A percentile compares a stretch with the other conserved stretches of the same genome.
Conservation (phyloP, 805 yeast species). For the Candida broadrunensis region DNA sequence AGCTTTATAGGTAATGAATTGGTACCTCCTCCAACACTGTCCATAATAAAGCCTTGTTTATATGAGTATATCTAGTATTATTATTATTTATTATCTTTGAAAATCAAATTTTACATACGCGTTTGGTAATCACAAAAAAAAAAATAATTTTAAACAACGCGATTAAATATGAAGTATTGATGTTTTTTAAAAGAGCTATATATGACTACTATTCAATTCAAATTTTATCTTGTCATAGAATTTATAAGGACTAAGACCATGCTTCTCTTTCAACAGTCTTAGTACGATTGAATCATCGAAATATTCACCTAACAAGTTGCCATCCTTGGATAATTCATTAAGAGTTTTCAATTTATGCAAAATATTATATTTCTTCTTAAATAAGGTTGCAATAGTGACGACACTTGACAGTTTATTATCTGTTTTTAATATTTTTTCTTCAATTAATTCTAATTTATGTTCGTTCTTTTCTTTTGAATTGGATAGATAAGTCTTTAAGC, state of each 20-base stretch:
- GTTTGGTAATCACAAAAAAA: too few species aligned
- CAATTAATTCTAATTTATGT: not conserved
- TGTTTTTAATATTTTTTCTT: not conserved
- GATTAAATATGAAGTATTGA: too few species aligned
- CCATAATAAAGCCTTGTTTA: too few species aligned
- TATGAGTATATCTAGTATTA: too few species aligned
- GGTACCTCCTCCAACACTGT: not conserved
- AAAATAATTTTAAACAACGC: too few species aligned
- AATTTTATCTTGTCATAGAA: not conserved
- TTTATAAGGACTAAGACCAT: not conserved
- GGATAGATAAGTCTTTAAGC: not conserved
- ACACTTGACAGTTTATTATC: not conserved
- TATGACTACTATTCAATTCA: not conserved
- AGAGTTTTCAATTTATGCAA: not conserved
- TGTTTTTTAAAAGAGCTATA: too few species aligned
- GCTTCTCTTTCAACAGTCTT: not conserved
- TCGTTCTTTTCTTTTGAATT: not conserved
- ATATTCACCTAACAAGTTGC: not conserved
- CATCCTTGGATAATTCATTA: not conserved
- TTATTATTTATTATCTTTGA: too few species aligned
- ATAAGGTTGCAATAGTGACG: not conserved
- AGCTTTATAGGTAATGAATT: conserved; percentile 66
- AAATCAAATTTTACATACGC: too few species aligned
- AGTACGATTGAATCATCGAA: not conserved
- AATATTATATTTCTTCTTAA: not conserved